Conservation (phyloP, 2,329 filamentous ascomycete species). For the Coniochaeta sp. region DNA sequence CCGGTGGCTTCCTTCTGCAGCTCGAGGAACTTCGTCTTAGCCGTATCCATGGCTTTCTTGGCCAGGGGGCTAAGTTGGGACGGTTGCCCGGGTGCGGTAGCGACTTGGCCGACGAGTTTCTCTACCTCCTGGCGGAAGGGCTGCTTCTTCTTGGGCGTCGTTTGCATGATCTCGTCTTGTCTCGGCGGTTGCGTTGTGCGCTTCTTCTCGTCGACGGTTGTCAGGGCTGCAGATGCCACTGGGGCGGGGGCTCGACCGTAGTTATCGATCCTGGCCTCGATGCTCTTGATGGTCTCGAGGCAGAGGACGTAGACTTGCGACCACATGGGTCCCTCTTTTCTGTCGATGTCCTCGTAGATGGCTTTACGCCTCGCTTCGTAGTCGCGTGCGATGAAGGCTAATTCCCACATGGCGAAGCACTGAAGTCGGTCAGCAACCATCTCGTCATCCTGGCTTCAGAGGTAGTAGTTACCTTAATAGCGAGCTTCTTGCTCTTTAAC, state of each 20-base stretch:
- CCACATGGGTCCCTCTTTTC: slow-evolving; percentile 73
- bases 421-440: slow-evolving; percentile 24
- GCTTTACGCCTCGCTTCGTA: slow-evolving; percentile 70
- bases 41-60: slow-evolving; percentile 39
- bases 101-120: slow-evolving; percentile 35
- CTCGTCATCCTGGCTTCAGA: no score
- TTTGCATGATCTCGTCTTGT: slow-evolving; percentile 38
- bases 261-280: slow-evolving; percentile 61
- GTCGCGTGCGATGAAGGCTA: slow-evolving; percentile 69
- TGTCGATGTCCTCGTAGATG: slow-evolving; percentile 83
- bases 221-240: slow-evolving; percentile 20
- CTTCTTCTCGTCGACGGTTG: slow-evolving; percentile 21
- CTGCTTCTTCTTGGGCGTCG: slow-evolving; percentile 25
- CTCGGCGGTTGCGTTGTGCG: slow-evolving; percentile 32
- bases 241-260: slow-evolving; percentile 40
- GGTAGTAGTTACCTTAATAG: slow-evolving; percentile 52
- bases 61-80: slow-evolving; percentile 44
- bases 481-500: slow-evolving; percentile 73
- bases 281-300: slow-evolving; percentile 58
- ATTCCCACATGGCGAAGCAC: slow-evolving; percentile 87
- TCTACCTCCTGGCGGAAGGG: slow-evolving; percentile 37
- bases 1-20: slow-evolving; percentile 49
- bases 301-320: slow-evolving; percentile 67
- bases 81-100: slow-evolving; percentile 39
- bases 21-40: slow-evolving; percentile 40